Conservation (phyloP, 2,329 filamentous ascomycete species). For the Pestalotiopsis sp. region DNA sequence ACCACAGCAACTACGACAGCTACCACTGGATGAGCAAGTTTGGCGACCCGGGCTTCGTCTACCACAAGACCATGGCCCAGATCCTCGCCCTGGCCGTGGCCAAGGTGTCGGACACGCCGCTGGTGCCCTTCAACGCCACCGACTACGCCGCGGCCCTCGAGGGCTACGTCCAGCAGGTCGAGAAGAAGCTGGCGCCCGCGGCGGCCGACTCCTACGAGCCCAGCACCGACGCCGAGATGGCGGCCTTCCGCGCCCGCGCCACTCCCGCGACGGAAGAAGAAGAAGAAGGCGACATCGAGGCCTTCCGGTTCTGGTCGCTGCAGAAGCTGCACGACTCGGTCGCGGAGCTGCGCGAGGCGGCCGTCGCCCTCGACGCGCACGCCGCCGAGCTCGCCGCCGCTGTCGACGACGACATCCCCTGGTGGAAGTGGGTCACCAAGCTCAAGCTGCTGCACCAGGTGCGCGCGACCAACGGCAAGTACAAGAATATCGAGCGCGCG, state of each 20-base stretch:
- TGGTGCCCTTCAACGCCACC: slow-evolving; percentile 66
- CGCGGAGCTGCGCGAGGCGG: slow-evolving; percentile 36
- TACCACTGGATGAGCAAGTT: slow-evolving; percentile 87
- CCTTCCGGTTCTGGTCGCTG: slow-evolving; percentile 42
- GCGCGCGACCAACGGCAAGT: slow-evolving; percentile 72
- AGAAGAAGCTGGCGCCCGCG: slow-evolving; percentile 46
- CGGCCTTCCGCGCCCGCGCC: slow-evolving; percentile 29
- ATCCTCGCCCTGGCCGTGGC: slow-evolving; percentile 65
- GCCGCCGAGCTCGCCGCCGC: slow-evolving; percentile 40
- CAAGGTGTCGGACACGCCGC: slow-evolving; percentile 61
- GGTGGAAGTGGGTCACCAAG: slow-evolving; percentile 77
- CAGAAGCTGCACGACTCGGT: slow-evolving; percentile 27
- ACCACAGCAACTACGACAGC: slow-evolving; percentile 91
- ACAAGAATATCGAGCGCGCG: slow-evolving; percentile 80
- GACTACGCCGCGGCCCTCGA: slow-evolving; percentile 65
- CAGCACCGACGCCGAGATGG: slow-evolving; percentile 31
- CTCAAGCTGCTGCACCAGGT: slow-evolving; percentile 67
- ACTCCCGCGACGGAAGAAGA: slow-evolving; percentile 19
- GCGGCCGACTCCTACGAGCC: slow-evolving; percentile 21
- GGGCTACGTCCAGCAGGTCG: slow-evolving; percentile 54
- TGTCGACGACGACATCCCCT: slow-evolving; percentile 61
- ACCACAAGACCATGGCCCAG: slow-evolving; percentile 70
- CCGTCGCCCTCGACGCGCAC: slow-evolving; percentile 47
- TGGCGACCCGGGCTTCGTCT: slow-evolving; percentile 70
- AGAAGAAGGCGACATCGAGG: slow-evolving; percentile 37